phyloP scores from a whole-genome alignment of 208 protist species.

The Trypanosoma cruzi region DNA sequence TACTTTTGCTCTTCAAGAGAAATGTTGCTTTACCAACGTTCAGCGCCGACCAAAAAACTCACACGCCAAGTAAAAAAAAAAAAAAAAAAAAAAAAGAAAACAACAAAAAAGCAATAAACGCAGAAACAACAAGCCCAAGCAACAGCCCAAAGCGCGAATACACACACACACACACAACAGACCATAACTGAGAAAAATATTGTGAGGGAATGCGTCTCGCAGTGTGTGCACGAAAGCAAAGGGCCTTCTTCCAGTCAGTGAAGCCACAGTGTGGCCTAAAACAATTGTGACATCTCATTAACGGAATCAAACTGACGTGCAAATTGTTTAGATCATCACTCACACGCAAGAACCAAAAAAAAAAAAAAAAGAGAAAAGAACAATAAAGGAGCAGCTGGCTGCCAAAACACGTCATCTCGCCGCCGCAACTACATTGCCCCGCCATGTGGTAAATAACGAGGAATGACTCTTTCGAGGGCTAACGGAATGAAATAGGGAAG shows the following conservation, averaged over 20 bases:
- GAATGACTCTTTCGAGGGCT: slow-evolving; percentile 32
- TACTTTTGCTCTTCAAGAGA: background rate
- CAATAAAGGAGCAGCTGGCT: too few relatives aligned
- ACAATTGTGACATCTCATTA: slow-evolving; percentile 24
- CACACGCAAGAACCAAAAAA: background rate
- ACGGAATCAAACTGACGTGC: slow-evolving; percentile 35
- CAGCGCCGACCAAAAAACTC: background rate
- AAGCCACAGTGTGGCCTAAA: slow-evolving; percentile 6
- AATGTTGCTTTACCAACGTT: background rate
- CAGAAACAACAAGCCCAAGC: too few relatives aligned
- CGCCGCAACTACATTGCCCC: slow-evolving; percentile 26
- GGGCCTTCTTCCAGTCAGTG: slow-evolving; percentile 7
- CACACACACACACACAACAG: too few relatives aligned
- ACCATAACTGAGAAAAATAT: too few relatives aligned
- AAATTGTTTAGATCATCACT: slow-evolving; percentile 34
- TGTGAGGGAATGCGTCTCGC: too few relatives aligned
- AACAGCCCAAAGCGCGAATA: too few relatives aligned
- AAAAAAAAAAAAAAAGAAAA: background rate
- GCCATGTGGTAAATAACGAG: slow-evolving; percentile 4
- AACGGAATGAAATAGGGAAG: background rate
- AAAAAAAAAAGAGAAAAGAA: background rate
- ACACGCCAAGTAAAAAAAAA: background rate
- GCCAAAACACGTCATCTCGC: too few relatives aligned
- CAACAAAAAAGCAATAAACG: too few relatives aligned
- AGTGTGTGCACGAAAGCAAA: too few relatives aligned